Conservation (phyloP, 2,329 filamentous ascomycete species). For the Blumeriella jaapii region DNA sequence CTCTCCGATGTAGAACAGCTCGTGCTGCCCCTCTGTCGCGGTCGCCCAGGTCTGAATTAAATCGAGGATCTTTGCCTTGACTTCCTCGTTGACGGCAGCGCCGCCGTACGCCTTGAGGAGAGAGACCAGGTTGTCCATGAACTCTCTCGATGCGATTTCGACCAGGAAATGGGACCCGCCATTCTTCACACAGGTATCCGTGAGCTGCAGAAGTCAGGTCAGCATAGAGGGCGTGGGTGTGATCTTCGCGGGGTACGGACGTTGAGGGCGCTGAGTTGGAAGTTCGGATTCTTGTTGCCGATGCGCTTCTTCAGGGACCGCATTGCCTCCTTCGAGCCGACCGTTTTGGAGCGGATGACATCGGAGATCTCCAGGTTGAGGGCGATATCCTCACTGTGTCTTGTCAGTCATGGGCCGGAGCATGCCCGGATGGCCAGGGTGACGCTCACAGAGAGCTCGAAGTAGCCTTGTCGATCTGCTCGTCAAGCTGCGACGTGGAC, state of each 20-base stretch:
- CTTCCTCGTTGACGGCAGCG: slow-evolving; percentile 69
- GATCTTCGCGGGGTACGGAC: too few relatives aligned
- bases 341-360: slow-evolving; percentile 91
- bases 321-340: slow-evolving; percentile 97
- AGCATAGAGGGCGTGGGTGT: too few relatives aligned
- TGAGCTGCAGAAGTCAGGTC: slow-evolving; percentile 47
- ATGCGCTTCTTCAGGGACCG: slow-evolving; percentile 87
- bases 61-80: slow-evolving; percentile 83
- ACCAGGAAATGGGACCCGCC: slow-evolving; percentile 88
- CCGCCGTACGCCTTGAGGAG: slow-evolving; percentile 69
- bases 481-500: slow-evolving; percentile 84
- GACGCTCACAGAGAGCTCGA: slow-evolving; percentile 77
- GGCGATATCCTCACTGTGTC: slow-evolving; percentile 77
- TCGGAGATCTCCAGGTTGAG: slow-evolving; percentile 98
- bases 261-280: slow-evolving; percentile 88
- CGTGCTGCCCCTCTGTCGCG: slow-evolving; percentile 74
- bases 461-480: slow-evolving; percentile 93
- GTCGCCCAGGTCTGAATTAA: slow-evolving; percentile 88
- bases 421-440: too few relatives aligned
- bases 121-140: slow-evolving; percentile 93
- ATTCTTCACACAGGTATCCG: slow-evolving; percentile 98
- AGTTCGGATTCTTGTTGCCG: slow-evolving; percentile 95
- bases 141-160: slow-evolving; percentile 93
- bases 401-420: slow-evolving; percentile 17
- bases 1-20: slow-evolving; percentile 76